Conservation (phyloP, 306 rosid species). For the Luffa acutangula region DNA sequence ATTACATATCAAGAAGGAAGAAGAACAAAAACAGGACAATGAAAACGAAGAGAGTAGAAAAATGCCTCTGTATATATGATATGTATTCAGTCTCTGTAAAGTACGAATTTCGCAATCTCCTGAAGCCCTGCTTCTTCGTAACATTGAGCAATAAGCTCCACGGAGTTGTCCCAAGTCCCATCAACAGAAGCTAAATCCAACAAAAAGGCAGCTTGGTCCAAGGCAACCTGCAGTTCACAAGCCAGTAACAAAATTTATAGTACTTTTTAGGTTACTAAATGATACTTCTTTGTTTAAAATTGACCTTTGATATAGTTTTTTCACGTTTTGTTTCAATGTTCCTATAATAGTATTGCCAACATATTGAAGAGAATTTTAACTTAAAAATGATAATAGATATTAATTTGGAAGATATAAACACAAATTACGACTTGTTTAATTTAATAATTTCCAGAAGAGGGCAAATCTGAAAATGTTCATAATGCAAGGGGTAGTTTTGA, state of each 20-base stretch:
- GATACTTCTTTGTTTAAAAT: neutral
- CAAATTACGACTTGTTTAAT: neutral
- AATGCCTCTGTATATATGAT: neutral
- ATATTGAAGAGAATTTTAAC: neutral
- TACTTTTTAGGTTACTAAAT: neutral
- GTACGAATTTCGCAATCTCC: conserved; percentile 61
- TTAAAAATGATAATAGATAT: no score
- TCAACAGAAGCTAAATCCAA: conserved; percentile 88
- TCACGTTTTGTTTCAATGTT: neutral
- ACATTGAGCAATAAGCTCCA: conserved; percentile 59
- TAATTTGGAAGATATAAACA: neutral
- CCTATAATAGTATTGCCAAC: neutral
- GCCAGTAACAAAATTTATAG: neutral
- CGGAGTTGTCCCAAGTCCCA: conserved; percentile 68
- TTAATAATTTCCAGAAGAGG: neutral
- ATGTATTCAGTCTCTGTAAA: conserved; percentile 34
- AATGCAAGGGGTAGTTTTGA: neutral
- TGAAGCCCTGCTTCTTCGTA: conserved; percentile 69
- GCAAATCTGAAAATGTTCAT: neutral
- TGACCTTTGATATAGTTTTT: neutral
- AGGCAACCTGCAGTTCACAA: conserved; percentile 47
- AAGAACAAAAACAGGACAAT: neutral
- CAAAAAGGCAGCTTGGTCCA: conserved; percentile 89
- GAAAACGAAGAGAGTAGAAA: neutral
- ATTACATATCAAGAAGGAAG: neutral